A percentile compares a stretch with the other conserved stretches of the same genome.
Conservation (phyloP, 2,329 filamentous ascomycete species). For the Penicillium sp. region DNA sequence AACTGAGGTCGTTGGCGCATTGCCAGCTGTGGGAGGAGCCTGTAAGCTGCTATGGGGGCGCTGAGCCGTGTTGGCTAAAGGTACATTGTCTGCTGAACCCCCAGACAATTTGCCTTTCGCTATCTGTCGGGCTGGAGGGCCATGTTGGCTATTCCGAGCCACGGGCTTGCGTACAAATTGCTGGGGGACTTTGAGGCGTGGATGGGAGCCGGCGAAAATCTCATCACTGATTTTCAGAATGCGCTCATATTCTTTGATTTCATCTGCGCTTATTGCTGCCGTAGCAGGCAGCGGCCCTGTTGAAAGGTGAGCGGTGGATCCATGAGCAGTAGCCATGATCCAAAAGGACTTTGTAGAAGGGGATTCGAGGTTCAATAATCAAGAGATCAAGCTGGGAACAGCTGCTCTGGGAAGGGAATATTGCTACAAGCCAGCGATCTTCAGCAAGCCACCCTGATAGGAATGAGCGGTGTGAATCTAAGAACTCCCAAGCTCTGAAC, state of each 20-base stretch:
- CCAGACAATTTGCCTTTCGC: constrained; percentile 23
- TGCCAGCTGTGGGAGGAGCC: constrained; percentile 23
- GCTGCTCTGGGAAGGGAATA: constrained; percentile 6
- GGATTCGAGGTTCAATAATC: constrained; percentile 4
- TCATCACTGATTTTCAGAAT: constrained; percentile 80
- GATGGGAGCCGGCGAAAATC: constrained; percentile 72
- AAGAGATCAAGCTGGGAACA: constrained; percentile 12
- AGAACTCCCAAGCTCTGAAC: constrained; percentile 3
- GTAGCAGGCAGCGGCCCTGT: constrained; percentile 34
- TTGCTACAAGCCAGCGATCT: constrained; percentile 5
- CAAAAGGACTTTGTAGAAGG: constrained; percentile 20
- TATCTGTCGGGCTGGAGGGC: constrained; percentile 36
- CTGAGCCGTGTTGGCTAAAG: constrained; percentile 16
- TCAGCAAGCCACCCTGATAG: constrained; percentile 7
- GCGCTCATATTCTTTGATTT: constrained; percentile 73
- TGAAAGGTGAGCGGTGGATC: constrained; percentile 36
- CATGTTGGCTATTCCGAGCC: constrained; percentile 40
- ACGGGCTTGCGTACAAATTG: constrained; percentile 52
- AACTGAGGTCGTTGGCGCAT: constrained; percentile 28
- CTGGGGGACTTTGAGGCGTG: constrained; percentile 61
- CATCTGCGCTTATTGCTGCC: constrained; percentile 51
- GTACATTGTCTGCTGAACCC: constrained; percentile 17
- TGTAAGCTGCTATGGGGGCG: constrained; percentile 27
- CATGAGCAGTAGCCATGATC: constrained; percentile 38
- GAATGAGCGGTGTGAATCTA: constrained; percentile 1